Conservation (phyloP, 352 stramenopile genomes). For the Phytophthora megakarya region DNA sequence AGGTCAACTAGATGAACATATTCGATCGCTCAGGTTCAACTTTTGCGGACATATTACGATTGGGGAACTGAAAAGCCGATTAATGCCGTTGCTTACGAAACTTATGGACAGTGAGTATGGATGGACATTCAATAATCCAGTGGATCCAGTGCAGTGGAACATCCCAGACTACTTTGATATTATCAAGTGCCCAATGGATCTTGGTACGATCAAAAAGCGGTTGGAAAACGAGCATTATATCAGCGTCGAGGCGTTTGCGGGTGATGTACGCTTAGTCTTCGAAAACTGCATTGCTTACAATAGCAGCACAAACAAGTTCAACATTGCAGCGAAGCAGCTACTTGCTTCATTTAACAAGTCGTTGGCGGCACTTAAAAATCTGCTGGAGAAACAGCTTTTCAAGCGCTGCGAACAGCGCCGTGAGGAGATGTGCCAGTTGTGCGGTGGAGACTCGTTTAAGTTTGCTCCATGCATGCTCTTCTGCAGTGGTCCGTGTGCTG, state of each 20-base stretch:
- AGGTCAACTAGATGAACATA: slow-evolving; percentile 87
- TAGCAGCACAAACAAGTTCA: slow-evolving; percentile 90
- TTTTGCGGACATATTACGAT: slow-evolving; percentile 88
- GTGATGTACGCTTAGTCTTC: slow-evolving; percentile 89
- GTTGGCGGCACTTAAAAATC: slow-evolving; percentile 68
- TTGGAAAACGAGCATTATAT: slow-evolving; percentile 96
- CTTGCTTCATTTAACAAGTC: slow-evolving; percentile 78
- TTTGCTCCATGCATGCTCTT: slow-evolving; percentile 91
- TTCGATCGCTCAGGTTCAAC: slow-evolving; percentile 88
- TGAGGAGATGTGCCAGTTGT: slow-evolving; percentile 90
- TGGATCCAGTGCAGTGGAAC: slow-evolving; percentile 94
- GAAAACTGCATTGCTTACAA: slow-evolving; percentile 92
- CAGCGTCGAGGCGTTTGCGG: slow-evolving; percentile 86
- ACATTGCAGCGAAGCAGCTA: slow-evolving; percentile 83
- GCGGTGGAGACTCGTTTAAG: slow-evolving; percentile 89
- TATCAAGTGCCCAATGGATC: slow-evolving; percentile 98
- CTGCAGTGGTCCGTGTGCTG: slow-evolving; percentile 84
- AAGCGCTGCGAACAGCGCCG: slow-evolving; percentile 82
- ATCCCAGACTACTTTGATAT: slow-evolving; percentile 93
- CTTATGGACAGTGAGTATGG: slow-evolving; percentile 90
- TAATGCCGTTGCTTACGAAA: slow-evolving; percentile 84
- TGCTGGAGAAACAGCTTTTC: slow-evolving; percentile 86
- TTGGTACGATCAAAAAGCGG: slow-evolving; percentile 97
- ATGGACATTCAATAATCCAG: slow-evolving; percentile 94
- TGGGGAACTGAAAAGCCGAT: slow-evolving; percentile 78